Evolutionary conservation across 2,329 filamentous ascomycete species (phyloP).

Genomic region (Raffaelea arxii): DNA sequence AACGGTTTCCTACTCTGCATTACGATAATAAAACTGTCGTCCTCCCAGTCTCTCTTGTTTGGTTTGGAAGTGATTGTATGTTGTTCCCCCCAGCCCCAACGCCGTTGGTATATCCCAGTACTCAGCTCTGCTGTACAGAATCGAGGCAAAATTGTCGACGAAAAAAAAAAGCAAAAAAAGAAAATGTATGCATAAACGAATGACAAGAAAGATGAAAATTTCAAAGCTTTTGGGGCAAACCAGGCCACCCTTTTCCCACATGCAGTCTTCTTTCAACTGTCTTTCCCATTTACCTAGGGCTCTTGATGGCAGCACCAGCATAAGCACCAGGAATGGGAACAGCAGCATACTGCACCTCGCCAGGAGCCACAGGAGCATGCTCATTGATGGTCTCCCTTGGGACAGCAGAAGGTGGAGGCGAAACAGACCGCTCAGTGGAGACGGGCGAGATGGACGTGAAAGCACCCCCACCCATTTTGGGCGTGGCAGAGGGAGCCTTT

Average conservation of each 20-base stretch:
- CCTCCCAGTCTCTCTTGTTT: too few relatives aligned
- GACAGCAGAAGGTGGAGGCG: constrained; percentile 9
- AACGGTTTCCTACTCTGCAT: too few relatives aligned
- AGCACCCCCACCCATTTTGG: constrained; percentile 52
- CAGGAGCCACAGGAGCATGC: constrained; percentile 61
- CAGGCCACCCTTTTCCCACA: background rate
- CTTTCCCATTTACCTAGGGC: constrained; percentile 30
- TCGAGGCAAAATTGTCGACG: too few relatives aligned
- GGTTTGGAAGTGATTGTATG: too few relatives aligned
- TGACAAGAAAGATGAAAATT: constrained; percentile 10
- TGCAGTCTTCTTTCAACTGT: too few relatives aligned
- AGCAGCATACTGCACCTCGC: constrained; percentile 74
- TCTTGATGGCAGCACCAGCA: constrained; percentile 43
- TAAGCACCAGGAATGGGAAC: constrained; percentile 90
- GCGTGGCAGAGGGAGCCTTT: constrained; percentile 69
- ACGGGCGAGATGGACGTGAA: constrained; percentile 36
- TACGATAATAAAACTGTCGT: too few relatives aligned
- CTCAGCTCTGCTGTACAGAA: constrained; percentile 9
- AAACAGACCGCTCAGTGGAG: constrained; percentile 17
- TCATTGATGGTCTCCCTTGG: constrained; percentile 42
- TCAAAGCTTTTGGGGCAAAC: constrained; percentile 5
- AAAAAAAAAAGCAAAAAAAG: constrained; percentile 3
- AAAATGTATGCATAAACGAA: constrained; percentile 1
- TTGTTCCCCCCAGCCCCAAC: too few relatives aligned
- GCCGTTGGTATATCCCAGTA: constrained; percentile 1